Evolutionary conservation across 2,329 filamentous ascomycete species (phyloP).

Genomic region (Neofusicoccum kwambonambiense): DNA sequence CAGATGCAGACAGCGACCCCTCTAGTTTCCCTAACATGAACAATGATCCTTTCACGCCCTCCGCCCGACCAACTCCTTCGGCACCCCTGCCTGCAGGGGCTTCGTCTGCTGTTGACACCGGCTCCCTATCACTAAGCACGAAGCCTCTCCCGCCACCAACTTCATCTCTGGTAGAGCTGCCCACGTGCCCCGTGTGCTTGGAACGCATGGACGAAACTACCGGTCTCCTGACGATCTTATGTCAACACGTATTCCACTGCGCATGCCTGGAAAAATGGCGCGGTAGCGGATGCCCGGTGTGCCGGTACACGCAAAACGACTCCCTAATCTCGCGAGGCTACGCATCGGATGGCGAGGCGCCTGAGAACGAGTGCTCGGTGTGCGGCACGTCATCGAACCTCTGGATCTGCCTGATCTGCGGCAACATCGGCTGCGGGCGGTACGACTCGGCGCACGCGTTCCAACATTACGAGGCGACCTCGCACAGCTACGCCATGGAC

Average conservation of each 20-base stretch:
- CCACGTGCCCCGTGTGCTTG: conserved; percentile 92
- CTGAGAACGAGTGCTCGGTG: conserved; percentile 72
- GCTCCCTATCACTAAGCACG: conserved; percentile 48
- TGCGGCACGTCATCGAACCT: conserved; percentile 81
- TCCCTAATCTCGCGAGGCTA: conserved; percentile 32
- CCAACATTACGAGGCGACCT: conserved; percentile 85
- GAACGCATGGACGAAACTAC: conserved; percentile 98
- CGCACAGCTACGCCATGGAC: conserved; percentile 90
- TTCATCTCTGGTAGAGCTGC: conserved; percentile 82
- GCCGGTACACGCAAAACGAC: conserved; percentile 76
- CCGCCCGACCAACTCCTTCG: conserved; percentile 47
- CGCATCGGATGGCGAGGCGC: conserved; percentile 46
- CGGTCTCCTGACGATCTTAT: conserved; percentile 90
- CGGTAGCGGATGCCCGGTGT: conserved; percentile 90
- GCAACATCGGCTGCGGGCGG: conserved; percentile 86
- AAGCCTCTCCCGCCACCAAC: conserved; percentile 72
- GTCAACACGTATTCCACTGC: conserved; percentile 97
- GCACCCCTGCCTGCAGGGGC: conserved; percentile 35
- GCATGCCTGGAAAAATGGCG: conserved; percentile 96
- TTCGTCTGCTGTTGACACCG: conserved; percentile 33
- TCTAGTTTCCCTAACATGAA: conserved; percentile 60
- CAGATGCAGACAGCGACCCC: conserved; percentile 45
- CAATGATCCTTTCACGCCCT: conserved; percentile 63
- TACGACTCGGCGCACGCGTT: conserved; percentile 95
- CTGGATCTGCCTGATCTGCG: conserved; percentile 95